Percentiles rank a stretch among this genome's conserved stretches.
Evolutionary conservation across 2,329 filamentous ascomycete genomes (phyloP).

Genomic region (Graphilbum sp.): DNA sequence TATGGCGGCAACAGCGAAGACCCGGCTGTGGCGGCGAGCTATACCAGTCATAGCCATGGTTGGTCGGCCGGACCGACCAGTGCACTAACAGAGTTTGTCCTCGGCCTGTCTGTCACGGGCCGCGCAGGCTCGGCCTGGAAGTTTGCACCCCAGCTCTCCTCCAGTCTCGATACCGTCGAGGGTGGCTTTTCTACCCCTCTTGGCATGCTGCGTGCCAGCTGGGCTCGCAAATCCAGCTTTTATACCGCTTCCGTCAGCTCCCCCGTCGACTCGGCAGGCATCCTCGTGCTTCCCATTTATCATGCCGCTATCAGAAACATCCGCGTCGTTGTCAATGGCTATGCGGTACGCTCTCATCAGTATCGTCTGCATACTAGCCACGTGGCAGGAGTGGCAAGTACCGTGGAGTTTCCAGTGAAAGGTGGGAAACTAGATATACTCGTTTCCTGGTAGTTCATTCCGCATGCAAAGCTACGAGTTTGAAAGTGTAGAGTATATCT

Average conservation of each 20-base stretch:
- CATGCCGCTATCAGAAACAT: not conserved
- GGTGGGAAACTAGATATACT: not conserved
- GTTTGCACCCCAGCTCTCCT: slow-evolving; percentile 7
- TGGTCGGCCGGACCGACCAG: slow-evolving; percentile 31
- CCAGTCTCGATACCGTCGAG: slow-evolving; percentile 1
- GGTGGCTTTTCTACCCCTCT: slow-evolving; percentile 6
- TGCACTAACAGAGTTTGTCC: slow-evolving; percentile 24
- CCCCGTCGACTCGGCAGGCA: slow-evolving; percentile 12
- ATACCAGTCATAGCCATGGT: slow-evolving; percentile 31
- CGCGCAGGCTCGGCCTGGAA: slow-evolving; percentile 4
- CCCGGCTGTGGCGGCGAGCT: slow-evolving; percentile 6
- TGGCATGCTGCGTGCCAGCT: slow-evolving; percentile 13
- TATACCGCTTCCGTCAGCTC: slow-evolving; percentile 12
- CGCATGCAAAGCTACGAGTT: too few relatives aligned
- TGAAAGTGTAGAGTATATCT: too few relatives aligned
- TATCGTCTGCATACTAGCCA: not conserved
- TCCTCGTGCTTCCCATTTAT: slow-evolving; percentile 11
- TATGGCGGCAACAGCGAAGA: slow-evolving; percentile 20
- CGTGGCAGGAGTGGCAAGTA: not conserved
- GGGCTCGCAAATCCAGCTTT: slow-evolving; percentile 7
- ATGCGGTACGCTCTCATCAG: not conserved
- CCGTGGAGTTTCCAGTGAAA: not conserved
- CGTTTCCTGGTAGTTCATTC: too few relatives aligned
- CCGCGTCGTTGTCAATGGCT: not conserved
- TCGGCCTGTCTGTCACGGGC: slow-evolving; percentile 22